These are phyloP conservation scores for Gossypium raimondii DNA, from an alignment of 345 rosid genomes.

Conservation along the genomic window DNA sequence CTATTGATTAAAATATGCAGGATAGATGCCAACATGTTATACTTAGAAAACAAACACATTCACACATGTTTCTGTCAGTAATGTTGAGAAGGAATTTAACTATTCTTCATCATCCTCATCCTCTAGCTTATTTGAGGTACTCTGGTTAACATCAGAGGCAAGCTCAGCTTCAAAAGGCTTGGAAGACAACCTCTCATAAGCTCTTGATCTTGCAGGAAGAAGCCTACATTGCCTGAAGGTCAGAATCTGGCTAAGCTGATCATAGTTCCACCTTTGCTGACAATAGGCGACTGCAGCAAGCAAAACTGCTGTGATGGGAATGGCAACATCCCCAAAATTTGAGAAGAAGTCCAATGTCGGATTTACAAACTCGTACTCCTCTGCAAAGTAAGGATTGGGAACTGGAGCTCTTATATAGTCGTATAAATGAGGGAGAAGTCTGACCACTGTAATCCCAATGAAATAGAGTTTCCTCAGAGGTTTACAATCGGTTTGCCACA, in stretches of 20 bases:
- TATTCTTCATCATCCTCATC: slow-evolving; percentile 39
- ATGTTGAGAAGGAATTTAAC: slow-evolving; percentile 13
- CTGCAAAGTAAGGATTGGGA: slow-evolving; percentile 61
- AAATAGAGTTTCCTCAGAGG: slow-evolving; percentile 64
- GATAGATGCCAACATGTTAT: background rate
- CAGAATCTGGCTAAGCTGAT: slow-evolving; percentile 53
- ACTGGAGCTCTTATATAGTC: slow-evolving; percentile 53
- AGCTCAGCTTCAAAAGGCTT: slow-evolving; percentile 64
- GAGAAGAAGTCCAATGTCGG: slow-evolving; percentile 69
- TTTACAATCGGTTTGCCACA: slow-evolving; percentile 65
- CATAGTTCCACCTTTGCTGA: slow-evolving; percentile 84
- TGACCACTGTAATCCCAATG: slow-evolving; percentile 58
- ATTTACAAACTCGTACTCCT: slow-evolving; percentile 66
- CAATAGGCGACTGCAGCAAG: slow-evolving; percentile 50
- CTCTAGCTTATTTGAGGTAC: slow-evolving; percentile 16
- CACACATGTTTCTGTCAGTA: slow-evolving; percentile 17
- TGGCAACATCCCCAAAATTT: slow-evolving; percentile 65
- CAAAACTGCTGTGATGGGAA: slow-evolving; percentile 55
- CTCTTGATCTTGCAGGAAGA: slow-evolving; percentile 53
- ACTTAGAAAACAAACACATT: slow-evolving; percentile 1
- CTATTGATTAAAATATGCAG: background rate
- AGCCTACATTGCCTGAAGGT: slow-evolving; percentile 43
- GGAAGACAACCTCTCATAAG: slow-evolving; percentile 64
- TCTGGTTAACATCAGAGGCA: slow-evolving; percentile 40
- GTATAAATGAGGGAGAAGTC: slow-evolving; percentile 76